A percentile compares a stretch with the other conserved stretches of the same genome.
Evolutionary conservation across 176 grass and related monocot genomes (phyloP).

Genomic region (Triticum dicoccoides): DNA sequence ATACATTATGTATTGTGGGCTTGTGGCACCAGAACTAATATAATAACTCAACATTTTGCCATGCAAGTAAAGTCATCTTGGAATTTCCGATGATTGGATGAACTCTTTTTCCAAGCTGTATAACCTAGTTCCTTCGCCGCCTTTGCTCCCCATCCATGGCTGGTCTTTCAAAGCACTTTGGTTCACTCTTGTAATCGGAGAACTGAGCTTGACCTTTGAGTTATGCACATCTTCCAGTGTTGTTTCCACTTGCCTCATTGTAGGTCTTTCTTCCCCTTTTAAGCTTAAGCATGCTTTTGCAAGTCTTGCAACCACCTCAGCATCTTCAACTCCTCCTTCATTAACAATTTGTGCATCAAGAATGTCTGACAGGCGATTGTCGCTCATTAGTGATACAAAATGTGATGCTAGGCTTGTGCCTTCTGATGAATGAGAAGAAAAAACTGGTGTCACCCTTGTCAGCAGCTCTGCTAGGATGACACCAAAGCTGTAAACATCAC

Average conservation of each 20-base stretch:
- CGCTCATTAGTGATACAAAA: neutral
- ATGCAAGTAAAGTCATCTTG: slow-evolving; percentile 1
- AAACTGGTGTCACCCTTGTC: slow-evolving; percentile 22
- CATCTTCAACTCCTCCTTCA: slow-evolving; percentile 3
- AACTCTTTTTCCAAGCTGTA: slow-evolving; percentile 43
- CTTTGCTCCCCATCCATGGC: neutral
- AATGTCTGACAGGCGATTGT: slow-evolving; percentile 22
- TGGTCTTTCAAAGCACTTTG: neutral
- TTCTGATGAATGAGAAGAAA: slow-evolving; percentile 14
- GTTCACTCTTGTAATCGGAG: neutral
- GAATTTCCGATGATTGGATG: slow-evolving; percentile 23
- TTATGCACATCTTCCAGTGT: slow-evolving; percentile 23
- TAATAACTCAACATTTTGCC: neutral
- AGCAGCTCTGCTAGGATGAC: slow-evolving; percentile 38
- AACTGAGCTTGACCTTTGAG: neutral
- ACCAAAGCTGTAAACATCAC: slow-evolving; percentile 36
- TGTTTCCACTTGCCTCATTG: slow-evolving; percentile 38
- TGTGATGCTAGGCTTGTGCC: slow-evolving; percentile 3
- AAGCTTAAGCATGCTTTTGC: slow-evolving; percentile 20
- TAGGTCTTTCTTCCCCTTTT: slow-evolving; percentile 36
- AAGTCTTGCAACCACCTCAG: neutral
- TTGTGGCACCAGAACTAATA: neutral
- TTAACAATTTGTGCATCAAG: slow-evolving; percentile 27
- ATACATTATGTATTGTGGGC: neutral
- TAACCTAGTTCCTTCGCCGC: slow-evolving; percentile 11